Evolutionary conservation across 441 rosid genomes (phyloP), one percentile per base, ranked within the genome.

Genomic region (Adansonia madagascariensis): DNA sequence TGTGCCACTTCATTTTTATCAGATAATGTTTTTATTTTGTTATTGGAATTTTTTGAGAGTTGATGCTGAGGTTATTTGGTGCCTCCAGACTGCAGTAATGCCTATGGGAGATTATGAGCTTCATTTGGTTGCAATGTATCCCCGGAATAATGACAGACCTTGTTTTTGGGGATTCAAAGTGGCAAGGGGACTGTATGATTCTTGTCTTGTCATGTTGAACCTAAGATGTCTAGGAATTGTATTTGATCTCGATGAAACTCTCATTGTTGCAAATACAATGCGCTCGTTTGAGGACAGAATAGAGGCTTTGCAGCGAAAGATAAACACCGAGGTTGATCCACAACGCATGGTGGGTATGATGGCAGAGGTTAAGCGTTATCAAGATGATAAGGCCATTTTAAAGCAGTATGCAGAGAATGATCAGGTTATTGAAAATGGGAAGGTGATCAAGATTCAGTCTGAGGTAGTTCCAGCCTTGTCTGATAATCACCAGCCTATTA

Each of bases 231-330:
- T 94, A 65, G 98, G 97, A 75, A 94, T 96, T 78, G 99, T 96
- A 71, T 96, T 96, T 89, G 97, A 96, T 86, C 92, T 96, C 7
- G 99, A 94, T 82, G 99, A 96, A 83, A 96, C 99, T 43, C 92
- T 96, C 17, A 84, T 96, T 60, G 97, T 95, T 80, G 99, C 98
- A 5, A 95, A 91, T 24, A 94, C 99, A 55, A 89, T 89, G 97
- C 93, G 94, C 1, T 91, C 99, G 1, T 95, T 94, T 68, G 99
- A 95, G 86, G 98, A 91, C 83, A 89, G 85, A 85, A 96, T 94
- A 56, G 97, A 94, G 39, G 91, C 87, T 62, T 83, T 95, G 82
- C 91, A 83, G 79, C 88, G 94, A 82, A 96, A 92, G 80, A 86
- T 94, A 64, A 92, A 22, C 43, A 12, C 43, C 1, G 73, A 68